These are phyloP conservation scores for Afroboletus lepidellus DNA, from an alignment of 1,284 basidiomycete genomes.

Conservation along the genomic window DNA sequence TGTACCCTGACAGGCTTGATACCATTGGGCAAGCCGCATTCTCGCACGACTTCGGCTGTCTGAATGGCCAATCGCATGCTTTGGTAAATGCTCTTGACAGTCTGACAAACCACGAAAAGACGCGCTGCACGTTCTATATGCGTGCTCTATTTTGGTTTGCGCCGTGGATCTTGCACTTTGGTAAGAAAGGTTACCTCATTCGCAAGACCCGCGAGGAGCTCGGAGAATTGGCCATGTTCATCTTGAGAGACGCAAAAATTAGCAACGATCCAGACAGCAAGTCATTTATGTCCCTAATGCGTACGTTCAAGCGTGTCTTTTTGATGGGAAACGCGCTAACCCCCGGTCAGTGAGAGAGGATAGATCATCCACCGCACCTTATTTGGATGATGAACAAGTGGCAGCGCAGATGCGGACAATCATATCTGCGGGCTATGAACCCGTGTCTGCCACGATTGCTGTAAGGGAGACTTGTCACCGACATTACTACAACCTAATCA, in stretches of 20 bases:
- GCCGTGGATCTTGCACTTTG: slow-evolving; percentile 51
- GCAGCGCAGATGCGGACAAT: slow-evolving; percentile 59
- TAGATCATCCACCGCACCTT: slow-evolving; percentile 29
- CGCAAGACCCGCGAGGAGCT: slow-evolving; percentile 48
- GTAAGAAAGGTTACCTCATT: slow-evolving; percentile 58
- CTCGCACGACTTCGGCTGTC: slow-evolving; percentile 53
- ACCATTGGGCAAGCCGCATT: slow-evolving; percentile 56
- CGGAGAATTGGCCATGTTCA: slow-evolving; percentile 45
- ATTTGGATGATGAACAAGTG: slow-evolving; percentile 48
- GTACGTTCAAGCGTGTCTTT: slow-evolving; percentile 34
- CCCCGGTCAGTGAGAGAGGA: slow-evolving; percentile 42
- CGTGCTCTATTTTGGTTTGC: slow-evolving; percentile 59
- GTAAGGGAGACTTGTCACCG: slow-evolving; percentile 33
- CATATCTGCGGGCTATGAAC: slow-evolving; percentile 64
- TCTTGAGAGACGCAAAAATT: slow-evolving; percentile 52
- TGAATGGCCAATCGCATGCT: slow-evolving; percentile 44
- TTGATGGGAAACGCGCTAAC: slow-evolving; percentile 6
- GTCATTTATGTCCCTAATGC: slow-evolving; percentile 51
- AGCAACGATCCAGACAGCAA: slow-evolving; percentile 41
- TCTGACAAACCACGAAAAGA: slow-evolving; percentile 57
- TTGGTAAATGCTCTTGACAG: slow-evolving; percentile 51
- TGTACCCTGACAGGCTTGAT: slow-evolving; percentile 43
- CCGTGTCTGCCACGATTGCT: slow-evolving; percentile 53
- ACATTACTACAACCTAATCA: slow-evolving; percentile 4
- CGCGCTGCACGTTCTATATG: slow-evolving; percentile 58